A percentile compares a stretch with the other conserved stretches of the same genome.
phyloP scores from a whole-genome alignment of 768 basidiomycete species.

The Trametopsis cervina region DNA sequence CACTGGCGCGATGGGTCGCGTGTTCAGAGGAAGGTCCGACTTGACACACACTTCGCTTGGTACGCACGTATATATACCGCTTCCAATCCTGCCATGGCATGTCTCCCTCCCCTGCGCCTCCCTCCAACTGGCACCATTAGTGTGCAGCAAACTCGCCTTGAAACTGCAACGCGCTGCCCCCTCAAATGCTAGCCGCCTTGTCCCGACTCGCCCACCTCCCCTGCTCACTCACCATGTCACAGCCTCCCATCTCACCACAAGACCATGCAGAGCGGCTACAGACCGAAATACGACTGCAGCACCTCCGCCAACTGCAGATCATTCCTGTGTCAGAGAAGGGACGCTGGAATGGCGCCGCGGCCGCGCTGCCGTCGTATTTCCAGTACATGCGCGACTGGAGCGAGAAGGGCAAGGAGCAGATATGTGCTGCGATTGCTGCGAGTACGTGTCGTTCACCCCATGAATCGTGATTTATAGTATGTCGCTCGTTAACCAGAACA shows the following conservation, averaged over 20 bases:
- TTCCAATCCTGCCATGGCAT: too few relatives aligned
- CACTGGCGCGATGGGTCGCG: too few relatives aligned
- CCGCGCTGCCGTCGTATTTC: slow-evolving; percentile 5
- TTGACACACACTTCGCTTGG: too few relatives aligned
- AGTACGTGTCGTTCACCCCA: not conserved
- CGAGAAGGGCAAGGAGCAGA: slow-evolving; percentile 5
- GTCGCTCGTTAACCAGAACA: not conserved
- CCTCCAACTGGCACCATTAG: too few relatives aligned
- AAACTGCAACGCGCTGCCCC: too few relatives aligned
- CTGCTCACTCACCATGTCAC: not conserved
- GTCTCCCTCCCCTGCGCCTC: too few relatives aligned
- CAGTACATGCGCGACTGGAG: slow-evolving; percentile 12
- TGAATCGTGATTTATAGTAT: not conserved
- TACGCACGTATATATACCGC: too few relatives aligned
- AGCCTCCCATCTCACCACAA: not conserved
- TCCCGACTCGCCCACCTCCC: not conserved
- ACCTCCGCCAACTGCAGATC: slow-evolving; percentile 4
- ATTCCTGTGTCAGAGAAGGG: not conserved
- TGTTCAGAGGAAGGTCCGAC: too few relatives aligned
- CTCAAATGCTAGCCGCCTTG: not conserved
- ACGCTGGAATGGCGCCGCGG: not conserved
- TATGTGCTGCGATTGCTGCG: slow-evolving; percentile 4
- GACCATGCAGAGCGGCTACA: not conserved
- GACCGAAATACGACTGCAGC: slow-evolving; percentile 1
- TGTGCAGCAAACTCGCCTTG: too few relatives aligned